Percentiles rank a stretch among this genome's conserved stretches.
phyloP scores from a whole-genome alignment of 257 asterid genomes.

The Galeopsis tetrahit region DNA sequence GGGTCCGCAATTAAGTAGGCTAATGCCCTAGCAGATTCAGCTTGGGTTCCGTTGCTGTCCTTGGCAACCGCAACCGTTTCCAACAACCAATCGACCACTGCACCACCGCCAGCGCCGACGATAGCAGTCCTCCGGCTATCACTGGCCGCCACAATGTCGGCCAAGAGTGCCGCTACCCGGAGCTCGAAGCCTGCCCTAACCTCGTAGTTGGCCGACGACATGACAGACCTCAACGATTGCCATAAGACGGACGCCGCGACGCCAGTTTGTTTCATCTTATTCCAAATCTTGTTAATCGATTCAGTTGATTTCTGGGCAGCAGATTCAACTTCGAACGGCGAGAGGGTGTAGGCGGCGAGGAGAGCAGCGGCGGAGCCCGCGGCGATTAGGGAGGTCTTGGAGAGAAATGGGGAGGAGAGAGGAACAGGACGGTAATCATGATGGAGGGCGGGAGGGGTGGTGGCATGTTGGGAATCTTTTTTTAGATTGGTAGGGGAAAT shows the following conservation, averaged over 20 bases:
- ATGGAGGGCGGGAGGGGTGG: slow-evolving; percentile 40
- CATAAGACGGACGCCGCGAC: slow-evolving; percentile 89
- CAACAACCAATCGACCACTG: slow-evolving; percentile 91
- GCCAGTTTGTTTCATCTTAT: slow-evolving; percentile 83
- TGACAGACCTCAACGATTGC: slow-evolving; percentile 88
- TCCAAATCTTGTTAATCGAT: slow-evolving; percentile 52
- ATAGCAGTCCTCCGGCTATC: slow-evolving; percentile 90
- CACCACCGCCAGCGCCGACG: slow-evolving; percentile 96
- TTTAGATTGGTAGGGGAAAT: slow-evolving; percentile 30
- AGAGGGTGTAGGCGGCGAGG: slow-evolving; percentile 50
- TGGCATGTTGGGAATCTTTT: slow-evolving; percentile 35
- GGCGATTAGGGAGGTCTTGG: slow-evolving; percentile 43
- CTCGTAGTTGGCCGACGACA: slow-evolving; percentile 96
- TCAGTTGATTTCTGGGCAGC: slow-evolving; percentile 63
- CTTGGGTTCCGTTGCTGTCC: slow-evolving; percentile 74
- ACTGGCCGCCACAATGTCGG: slow-evolving; percentile 93
- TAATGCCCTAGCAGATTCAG: slow-evolving; percentile 94
- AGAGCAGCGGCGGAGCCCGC: slow-evolving; percentile 62
- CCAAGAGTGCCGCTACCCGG: slow-evolving; percentile 91
- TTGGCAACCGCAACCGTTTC: slow-evolving; percentile 75
- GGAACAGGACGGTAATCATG: slow-evolving; percentile 37
- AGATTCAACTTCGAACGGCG: slow-evolving; percentile 45
- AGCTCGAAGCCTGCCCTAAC: slow-evolving; percentile 94
- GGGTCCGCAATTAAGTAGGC: slow-evolving; percentile 89
- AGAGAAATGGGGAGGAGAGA: slow-evolving; percentile 31